Percentiles rank a stretch among this genome's conserved stretches.
Conservation (phyloP, 2,329 filamentous ascomycete species). For the Geosmithia morbida region DNA sequence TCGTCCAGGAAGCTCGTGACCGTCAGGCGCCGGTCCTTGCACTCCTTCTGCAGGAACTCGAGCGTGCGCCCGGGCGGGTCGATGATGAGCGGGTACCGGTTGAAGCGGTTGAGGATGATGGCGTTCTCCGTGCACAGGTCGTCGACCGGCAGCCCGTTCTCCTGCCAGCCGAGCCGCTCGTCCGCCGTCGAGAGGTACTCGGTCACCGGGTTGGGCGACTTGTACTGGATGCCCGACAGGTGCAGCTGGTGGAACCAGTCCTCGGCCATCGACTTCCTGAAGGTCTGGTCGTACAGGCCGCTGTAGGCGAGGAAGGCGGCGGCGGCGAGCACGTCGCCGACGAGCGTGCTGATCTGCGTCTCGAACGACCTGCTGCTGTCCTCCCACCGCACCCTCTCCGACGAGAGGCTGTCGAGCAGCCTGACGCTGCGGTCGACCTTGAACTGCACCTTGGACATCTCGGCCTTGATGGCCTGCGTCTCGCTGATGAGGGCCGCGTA, state of each 20-base stretch:
- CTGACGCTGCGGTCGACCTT: constrained; percentile 96
- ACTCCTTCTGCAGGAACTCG: constrained; percentile 90
- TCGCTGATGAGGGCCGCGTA: constrained; percentile 94
- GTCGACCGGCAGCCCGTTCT: constrained; percentile 84
- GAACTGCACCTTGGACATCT: constrained; percentile 93
- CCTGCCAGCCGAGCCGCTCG: constrained; percentile 88
- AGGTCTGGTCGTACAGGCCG: constrained; percentile 94
- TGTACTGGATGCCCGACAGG: constrained; percentile 85
- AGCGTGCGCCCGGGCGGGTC: constrained; percentile 91
- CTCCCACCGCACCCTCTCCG: constrained; percentile 88
- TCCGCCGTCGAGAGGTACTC: constrained; percentile 96
- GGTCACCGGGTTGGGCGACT: constrained; percentile 84
- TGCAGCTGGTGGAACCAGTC: constrained; percentile 93
- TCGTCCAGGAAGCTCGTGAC: constrained; percentile 97
- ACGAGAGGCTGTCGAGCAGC: constrained; percentile 86
- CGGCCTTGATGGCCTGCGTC: constrained; percentile 90
- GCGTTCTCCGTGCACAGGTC: constrained; percentile 98
- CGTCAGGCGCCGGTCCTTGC: constrained; percentile 82
- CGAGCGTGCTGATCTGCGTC: constrained; percentile 90
- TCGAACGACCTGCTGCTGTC: constrained; percentile 96
- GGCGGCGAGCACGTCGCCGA: constrained; percentile 92
- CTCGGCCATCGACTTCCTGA: constrained; percentile 93
- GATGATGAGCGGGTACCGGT: constrained; percentile 95
- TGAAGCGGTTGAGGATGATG: constrained; percentile 94
- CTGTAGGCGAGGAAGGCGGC: constrained; percentile 94